Base-by-base conservation (phyloP, 1,139 yeast genomes). In the Hansenula lynferdii region DNA sequence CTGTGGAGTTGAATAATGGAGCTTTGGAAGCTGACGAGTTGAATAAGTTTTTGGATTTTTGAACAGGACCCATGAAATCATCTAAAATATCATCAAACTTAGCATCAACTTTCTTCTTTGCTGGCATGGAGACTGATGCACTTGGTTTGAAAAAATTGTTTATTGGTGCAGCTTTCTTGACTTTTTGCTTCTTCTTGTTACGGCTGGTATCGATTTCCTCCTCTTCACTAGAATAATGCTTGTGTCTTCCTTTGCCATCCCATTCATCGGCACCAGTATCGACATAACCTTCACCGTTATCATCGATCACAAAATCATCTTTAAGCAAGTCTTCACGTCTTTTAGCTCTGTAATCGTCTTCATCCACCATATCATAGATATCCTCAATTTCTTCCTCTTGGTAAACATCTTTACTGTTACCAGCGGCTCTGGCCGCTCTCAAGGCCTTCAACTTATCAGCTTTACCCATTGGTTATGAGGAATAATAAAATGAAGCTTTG, bases 281-380 rank as follows among this genome's bases (percentile, higher is more conserved):
- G 2, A 86, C 90, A 55, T 92, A 92, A 1, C 68, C 69, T 31
- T 53, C 54, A 36, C 55, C 55, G 34, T 49, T 46, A 58, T 92
- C 97, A 56, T 89, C 97, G 3, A 87, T 96, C 36, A 92, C 92
- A 57, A 92, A 92, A 56, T 90, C 96, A 56, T 90, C 97, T 47
- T 85, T 81, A 64, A 87, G 70, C 40, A 92, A 69, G 44, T 89
- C 87, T 42, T 84, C 77, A 49, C 95, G 75, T 56, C 85, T 86
- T 57, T 80, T 85, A 48, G 75, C 74, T 49, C 92, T 69, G 61
- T 77, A 90, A 24, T 84, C 79, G 31, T 74, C 80, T 52, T 89
- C 96, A 56, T 85, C 95, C 9, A 89, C 83, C 53, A 85, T 90
- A 53, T 90, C 97, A 58, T 89, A 90, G 42, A 92, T 78, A 34